A percentile compares a stretch with the other conserved stretches of the same genome.
Evolutionary conservation across 805 yeast species (phyloP).

Genomic region (Candida argentea): DNA sequence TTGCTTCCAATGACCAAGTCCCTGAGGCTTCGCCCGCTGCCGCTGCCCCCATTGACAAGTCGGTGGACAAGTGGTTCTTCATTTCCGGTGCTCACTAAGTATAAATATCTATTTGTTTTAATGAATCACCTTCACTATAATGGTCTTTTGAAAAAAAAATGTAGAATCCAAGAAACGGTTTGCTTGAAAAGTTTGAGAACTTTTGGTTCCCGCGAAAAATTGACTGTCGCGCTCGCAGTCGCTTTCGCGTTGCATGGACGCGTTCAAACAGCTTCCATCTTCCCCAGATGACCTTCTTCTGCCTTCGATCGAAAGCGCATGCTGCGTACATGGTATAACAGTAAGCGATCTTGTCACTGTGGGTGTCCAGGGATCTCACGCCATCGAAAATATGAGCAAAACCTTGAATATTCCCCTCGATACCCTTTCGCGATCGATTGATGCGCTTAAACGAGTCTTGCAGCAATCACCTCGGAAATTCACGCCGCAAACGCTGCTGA

Average conservation of each 20-base stretch:
- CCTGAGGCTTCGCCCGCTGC: slow-evolving; percentile 66
- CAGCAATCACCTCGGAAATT: too few relatives aligned
- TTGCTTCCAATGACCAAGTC: slow-evolving; percentile 36
- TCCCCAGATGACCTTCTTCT: too few relatives aligned
- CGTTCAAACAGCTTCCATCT: slow-evolving; percentile 13
- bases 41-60: slow-evolving; percentile 92
- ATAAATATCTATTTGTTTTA: background rate
- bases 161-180: too few relatives aligned
- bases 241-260: slow-evolving; percentile 17
- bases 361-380: too few relatives aligned
- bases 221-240: too few relatives aligned
- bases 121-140: background rate
- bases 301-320: too few relatives aligned
- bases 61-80: slow-evolving; percentile 98
- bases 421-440: background rate
- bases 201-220: too few relatives aligned
- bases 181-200: background rate
- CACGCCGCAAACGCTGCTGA: slow-evolving; percentile 1
- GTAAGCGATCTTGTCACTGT: too few relatives aligned
- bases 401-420: too few relatives aligned
- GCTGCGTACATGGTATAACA: too few relatives aligned
- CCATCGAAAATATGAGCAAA: too few relatives aligned
- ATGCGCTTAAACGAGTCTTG: too few relatives aligned
- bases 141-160: background rate
- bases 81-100: slow-evolving; percentile 65